Base-by-base conservation (phyloP, 2,329 filamentous ascomycete species). In the Penicillium concentricum region DNA sequence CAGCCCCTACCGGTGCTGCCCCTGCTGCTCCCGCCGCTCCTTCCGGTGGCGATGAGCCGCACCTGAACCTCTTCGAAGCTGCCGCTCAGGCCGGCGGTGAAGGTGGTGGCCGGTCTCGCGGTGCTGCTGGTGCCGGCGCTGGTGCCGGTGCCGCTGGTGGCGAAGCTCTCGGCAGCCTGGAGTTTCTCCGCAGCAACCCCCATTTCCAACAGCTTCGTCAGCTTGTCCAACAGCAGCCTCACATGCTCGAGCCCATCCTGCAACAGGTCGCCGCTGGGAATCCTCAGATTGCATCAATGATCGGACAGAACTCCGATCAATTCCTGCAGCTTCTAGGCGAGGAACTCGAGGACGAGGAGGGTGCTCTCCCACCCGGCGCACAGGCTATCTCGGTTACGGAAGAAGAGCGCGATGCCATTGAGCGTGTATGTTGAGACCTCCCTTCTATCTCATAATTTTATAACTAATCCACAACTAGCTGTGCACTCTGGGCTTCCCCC, bases 151-250 rank as follows among this genome's bases (percentile, higher is more conserved):
- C 78, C 26, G 81, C 78, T 30, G 81, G 78, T 35, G 82, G 79
- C 34, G 81, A 76, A 57, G 83, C 84, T 39, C 78, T 90, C 26
- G 89, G 88, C 26, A 95, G 92, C 70, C 85, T 99, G 57, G 93
- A 97, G 63, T 97, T 96, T 74, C 81, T 99, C 54, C 88, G 94
- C 70, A 91, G 92, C 76, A 97, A 97, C 74, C 88, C 92, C 24
- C 93, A 97, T 76, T 99, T 99, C 79, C 94, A 97, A 78, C 94
- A 99, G 78, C 85, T 99, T 58, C 89, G 94, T 61, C 92, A 97
- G 78, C 88, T 99, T 22, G 93, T 99, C 43, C 94, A 99, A 78
- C 92, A 97, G 75, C 91, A 97, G 74, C 94, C 94, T 18, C 90
- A 94, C 74, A 99, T 99, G 94, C 87, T 99, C 22, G 94, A 99